phyloP scores from a whole-genome alignment of 2,329 filamentous ascomycete genomes.

The Claviceps citrina region DNA sequence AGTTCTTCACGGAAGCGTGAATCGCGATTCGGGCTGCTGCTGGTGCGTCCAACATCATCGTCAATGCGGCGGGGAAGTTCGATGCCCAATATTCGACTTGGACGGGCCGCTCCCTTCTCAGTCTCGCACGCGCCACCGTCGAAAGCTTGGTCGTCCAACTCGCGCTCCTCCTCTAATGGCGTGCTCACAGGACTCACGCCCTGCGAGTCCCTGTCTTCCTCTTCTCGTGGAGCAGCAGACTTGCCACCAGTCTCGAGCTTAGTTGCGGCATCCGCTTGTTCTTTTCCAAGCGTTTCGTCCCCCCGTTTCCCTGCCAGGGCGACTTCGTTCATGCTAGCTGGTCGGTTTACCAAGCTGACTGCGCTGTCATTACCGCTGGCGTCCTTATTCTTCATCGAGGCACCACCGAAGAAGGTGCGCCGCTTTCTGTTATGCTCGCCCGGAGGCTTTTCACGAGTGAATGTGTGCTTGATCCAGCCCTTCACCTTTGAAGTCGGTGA shows the following conservation, averaged over 20 bases:
- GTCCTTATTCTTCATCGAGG: conserved; percentile 27
- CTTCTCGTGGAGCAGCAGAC: conserved; percentile 9
- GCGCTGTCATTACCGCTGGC: conserved; percentile 32
- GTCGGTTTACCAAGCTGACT: conserved; percentile 25
- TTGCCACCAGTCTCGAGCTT: conserved; percentile 7
- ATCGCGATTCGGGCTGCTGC: conserved; percentile 38
- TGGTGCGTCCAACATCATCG: conserved; percentile 20
- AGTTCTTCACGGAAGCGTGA: conserved; percentile 46
- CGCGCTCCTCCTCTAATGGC: conserved; percentile 29
- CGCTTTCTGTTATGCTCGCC: conserved; percentile 22
- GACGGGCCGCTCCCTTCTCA: conserved; percentile 7
- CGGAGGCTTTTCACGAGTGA: conserved; percentile 28
- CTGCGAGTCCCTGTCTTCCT: conserved; percentile 15
- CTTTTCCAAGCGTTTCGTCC: conserved; percentile 6
- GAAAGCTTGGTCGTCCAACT: conserved; percentile 15
- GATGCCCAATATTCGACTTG: conserved; percentile 12
- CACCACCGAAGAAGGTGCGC: conserved; percentile 35
- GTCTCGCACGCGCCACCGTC: conserved; percentile 2
- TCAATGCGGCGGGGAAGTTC: conserved; percentile 24
- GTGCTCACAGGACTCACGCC: conserved; percentile 23
- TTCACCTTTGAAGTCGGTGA: conserved; percentile 30
- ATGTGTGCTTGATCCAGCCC: conserved; percentile 40
- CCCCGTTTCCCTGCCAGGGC: conserved; percentile 26
- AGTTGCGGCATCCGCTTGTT: background rate
- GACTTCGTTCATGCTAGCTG: conserved; percentile 30